Base-by-base conservation (phyloP, 495 filamentous ascomycete species). In the Hyaloscypha finlandica region DNA sequence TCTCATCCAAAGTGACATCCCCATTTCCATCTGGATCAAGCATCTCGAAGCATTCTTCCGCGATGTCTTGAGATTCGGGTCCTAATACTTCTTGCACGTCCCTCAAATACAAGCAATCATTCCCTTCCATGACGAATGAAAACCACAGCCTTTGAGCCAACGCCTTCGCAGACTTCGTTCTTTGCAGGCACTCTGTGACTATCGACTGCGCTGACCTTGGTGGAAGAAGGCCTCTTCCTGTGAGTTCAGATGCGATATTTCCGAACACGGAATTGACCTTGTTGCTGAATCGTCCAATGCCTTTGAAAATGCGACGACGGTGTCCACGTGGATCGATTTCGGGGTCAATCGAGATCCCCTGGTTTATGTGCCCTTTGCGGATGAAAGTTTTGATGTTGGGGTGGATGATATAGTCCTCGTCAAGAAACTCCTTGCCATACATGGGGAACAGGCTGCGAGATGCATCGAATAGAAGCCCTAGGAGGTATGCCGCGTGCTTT, bases 381-480 rank as follows among this genome's bases (percentile, higher is more conserved):
- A 59, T 39, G 33, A 33, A 19, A 4, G 70, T 52, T 16, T 73
- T 70, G 4, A 71, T 77, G 4, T 71, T 72, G 64, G 74, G 73
- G 8, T 70, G 68, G 31, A 77, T 75, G 25, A 74, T 67, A n/a
- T 64, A 42, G 53, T 77, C 75, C 35, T 74, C 74, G 3, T 71
- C 63, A 1, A 45, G 39, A 19, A 76, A 77, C 33, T 68, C 69
- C 35, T 67, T 61, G 1, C 67, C 67, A 8, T 73, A 68, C 60
- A 75, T 63, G 0, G 74, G 74, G 54, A 76, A 73, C 12, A 77
- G 68, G 31, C 71, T 76, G 0, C 68, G 75, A 5, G 90, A 93
- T 14, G 89, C 89, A 51, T 94, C 90, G 74, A 91, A 94, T 8
- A 94, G 82, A 0, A 88, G 75, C 54, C 85, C 81, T 1, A 94